phyloP scores from a whole-genome alignment of 140 eudicot genomes.

The Stevia rebaudiana region DNA sequence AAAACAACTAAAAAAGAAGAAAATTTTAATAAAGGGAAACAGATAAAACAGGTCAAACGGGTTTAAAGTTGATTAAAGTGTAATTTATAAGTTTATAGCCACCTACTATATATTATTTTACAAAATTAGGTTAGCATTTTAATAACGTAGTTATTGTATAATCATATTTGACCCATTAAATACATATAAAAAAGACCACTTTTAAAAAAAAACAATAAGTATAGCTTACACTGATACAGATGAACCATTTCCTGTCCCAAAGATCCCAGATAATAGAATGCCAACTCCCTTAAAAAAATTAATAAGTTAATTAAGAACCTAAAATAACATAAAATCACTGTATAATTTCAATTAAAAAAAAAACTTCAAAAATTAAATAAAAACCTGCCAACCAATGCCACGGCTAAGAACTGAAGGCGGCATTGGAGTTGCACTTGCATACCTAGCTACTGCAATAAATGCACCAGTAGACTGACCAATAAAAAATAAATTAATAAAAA shows the following conservation, averaged over 20 bases:
- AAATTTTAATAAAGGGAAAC: no score
- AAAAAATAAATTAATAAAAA: background rate
- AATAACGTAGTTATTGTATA: background rate
- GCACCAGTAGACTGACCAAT: conserved; percentile 80
- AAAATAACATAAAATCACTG: background rate
- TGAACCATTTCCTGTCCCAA: conserved; percentile 88
- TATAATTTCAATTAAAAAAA: background rate
- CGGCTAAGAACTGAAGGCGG: conserved; percentile 94
- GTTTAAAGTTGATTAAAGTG: background rate
- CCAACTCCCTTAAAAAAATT: conserved; percentile 61
- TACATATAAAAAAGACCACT: background rate
- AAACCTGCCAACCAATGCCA: conserved; percentile 99
- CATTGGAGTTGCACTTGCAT: conserved; percentile 92
- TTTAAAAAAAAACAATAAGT: background rate
- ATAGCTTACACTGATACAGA: conserved; percentile 83
- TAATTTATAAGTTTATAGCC: background rate
- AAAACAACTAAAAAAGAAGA: no score
- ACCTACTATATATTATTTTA: background rate
- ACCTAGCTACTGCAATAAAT: conserved; percentile 80
- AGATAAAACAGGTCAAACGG: no score
- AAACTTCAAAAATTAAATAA: background rate
- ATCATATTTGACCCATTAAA: background rate
- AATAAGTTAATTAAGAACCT: background rate
- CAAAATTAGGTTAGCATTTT: background rate
- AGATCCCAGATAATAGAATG: conserved; percentile 79